phyloP scores from a whole-genome alignment of 2,329 filamentous ascomycete species.

The Aspergillus eucalypticola region DNA sequence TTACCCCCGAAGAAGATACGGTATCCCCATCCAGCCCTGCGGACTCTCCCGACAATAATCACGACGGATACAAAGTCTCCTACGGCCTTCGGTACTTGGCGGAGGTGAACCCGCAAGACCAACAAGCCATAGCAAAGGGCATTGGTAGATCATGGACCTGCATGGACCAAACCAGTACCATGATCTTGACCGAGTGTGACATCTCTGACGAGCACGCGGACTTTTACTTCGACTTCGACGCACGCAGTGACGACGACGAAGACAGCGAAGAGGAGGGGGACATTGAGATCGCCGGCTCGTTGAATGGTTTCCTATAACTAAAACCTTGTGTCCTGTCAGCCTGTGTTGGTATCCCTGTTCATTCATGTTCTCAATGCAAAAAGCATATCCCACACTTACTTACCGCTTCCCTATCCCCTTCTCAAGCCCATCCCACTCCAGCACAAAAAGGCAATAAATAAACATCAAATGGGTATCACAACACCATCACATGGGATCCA shows the following conservation, averaged over 20 bases:
- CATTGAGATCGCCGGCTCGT: neutral
- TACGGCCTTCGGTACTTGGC: neutral
- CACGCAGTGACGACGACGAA: neutral
- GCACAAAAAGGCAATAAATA: too few relatives aligned
- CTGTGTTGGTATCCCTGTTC: neutral
- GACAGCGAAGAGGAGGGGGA: too few relatives aligned
- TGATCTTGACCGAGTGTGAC: neutral
- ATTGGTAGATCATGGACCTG: neutral
- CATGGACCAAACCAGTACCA: neutral
- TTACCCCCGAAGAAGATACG: neutral
- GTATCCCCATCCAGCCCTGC: neutral
- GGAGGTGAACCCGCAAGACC: neutral
- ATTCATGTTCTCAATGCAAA: neutral
- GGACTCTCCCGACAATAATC: rapidly evolving
- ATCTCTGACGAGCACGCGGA: neutral
- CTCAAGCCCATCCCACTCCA: neutral
- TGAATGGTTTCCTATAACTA: neutral
- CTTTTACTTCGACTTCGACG: neutral
- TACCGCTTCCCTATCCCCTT: neutral
- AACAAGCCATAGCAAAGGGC: neutral
- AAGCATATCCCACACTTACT: too few relatives aligned
- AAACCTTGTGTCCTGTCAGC: too few relatives aligned
- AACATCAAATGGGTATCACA: neutral
- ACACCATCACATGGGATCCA: neutral
- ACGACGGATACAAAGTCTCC: neutral